Base-by-base conservation (phyloP, 768 basidiomycete species). In the Suillus subalutaceus region DNA sequence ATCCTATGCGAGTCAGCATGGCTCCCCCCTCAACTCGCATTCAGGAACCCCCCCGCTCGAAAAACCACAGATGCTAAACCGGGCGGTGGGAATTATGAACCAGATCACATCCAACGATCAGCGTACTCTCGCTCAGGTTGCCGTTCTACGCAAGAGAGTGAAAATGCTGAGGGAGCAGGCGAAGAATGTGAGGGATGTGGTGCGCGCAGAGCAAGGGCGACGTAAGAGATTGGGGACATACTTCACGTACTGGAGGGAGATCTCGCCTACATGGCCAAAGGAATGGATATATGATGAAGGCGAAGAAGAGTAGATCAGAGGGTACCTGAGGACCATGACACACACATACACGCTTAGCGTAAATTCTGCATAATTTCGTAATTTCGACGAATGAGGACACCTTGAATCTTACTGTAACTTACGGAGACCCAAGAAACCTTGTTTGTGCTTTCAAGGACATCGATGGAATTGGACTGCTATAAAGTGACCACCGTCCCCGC, bases 201-300 rank as follows among this genome's bases (percentile, higher is more conserved):
- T 70, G 2, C 68, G 69, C 46, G 70, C 68, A 1, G 74, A 77
- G 63, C 65, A 23, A 18, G 72, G 68, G 10, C 65, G 77, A n/a
- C 65, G 73, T 59, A 69, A 74, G 52, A 66, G 77, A 23, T 72
- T 78, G 69, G 70, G 75, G 23, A 20, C 65, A 6, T 77, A 69
- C 35, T 78, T 73, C 38, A 69, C 67, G 20, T 71, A 77, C 40
- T 77, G 75, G 76, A 67, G 66, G 35, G 68, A 78, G 40, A 72
- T 66, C 2, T 68, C 69, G 16, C 68, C 69, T 4, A 55, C 6
- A 10, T 74, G 77, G 73, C 68, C 70, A 66, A 37, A 7, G 64
- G 38, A 18, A 16, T 76, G 73, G 75, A 9, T 76, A 38, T 74
- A 65, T 23, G 67, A 58, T 44, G 60, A 63, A 40, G 35, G 56